Base-by-base conservation (phyloP, 129 eudicot species). In the Erigeron canadensis region DNA sequence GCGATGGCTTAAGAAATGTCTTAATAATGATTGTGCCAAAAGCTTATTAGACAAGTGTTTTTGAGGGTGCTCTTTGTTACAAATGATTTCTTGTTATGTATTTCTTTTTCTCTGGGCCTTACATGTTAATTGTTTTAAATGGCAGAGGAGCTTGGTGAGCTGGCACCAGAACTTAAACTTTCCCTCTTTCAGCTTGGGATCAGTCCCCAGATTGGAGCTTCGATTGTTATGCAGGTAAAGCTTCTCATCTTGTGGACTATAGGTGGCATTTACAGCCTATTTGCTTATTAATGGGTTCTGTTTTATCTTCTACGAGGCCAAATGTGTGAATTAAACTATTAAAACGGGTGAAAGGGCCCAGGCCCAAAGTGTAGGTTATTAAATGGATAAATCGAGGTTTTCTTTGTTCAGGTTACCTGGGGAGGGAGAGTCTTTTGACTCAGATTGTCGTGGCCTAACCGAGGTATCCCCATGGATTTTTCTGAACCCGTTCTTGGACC, bases 171-270 rank as follows among this genome's bases (percentile, higher is more conserved):
- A 69, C 95, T 94, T 70, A 90, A 94, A 84, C 89, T 94, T 61
- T 87, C 99, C 45, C 79, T 94, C 80, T 94, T 94, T 79, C 99
- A 94, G 83, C 93, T 94, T 65, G 99, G 99, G 63, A 84, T 94
- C 62, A 86, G 99, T 76, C 99, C 99, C 42, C 99, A 94, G 74
- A 94, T 94, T 41, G 96, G 71, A 44, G 99, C 99, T 61, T 94
- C 99, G 45, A 94, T 94, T 64, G 67, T 94, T 66, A 94, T 94
- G 99, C 97, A 94, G 97, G 98, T 94, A 75, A 67, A 75, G 43
- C 68, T 75, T 75, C 23, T 28, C 44, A 15, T 39, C 8, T 12
- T 12, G 40, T 74, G 45, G 17, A 74, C 64, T 55, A 18, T n/a
- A 55, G 37, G 39, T 21, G 37, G 21, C 37, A 56, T n/a, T 55